Base-by-base conservation (phyloP, 257 asterid species). In the Mentha longifolia region DNA sequence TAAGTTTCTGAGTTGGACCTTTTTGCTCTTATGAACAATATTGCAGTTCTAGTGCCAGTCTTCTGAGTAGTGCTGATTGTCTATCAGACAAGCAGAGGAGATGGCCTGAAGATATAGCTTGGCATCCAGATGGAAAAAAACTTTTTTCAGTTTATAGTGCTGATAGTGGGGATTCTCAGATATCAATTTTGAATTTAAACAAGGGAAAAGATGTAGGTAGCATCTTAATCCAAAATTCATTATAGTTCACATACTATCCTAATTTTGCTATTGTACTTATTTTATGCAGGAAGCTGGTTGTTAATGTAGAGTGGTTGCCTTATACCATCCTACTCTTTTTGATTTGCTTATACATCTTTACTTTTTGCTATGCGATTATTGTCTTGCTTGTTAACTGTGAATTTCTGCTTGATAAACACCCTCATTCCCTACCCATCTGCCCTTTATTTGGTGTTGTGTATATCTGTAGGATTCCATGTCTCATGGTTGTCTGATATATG, bases 21-120 rank as follows among this genome's bases (percentile, higher is more conserved):
- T 51, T 63, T 74, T 52, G 61, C 60, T 71, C 55, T 78, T 57
- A 28, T 46, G 6, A 61, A 52, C 70, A 25, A 65, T 71, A 70
- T 50, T 84, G 85, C 95, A 94, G 99, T 76, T 83, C 93, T 61
- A 68, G 78, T 80, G 98, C 91, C 76, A 78, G 57, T 76, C 86
- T 83, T 67, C 71, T 89, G 67, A 89, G 89, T 77, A 68, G 85
- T 74, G 78, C 90, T 52, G 90, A 85, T 70, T 92, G 97, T 82
- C 79, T 65, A 68, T 88, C 98, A 3, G 83, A 68, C 70, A 87
- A 92, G 85, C 77, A 84, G 37, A 84, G 96, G 85, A 88, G 93
- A 80, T 95, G 99, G 99, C 94, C 99, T 25, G 98, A 95, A 85
- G 99, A 92, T 71, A 76, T 95, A 49, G 96, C 95, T 74, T 95